Conservation (phyloP, 2,329 filamentous ascomycete genomes). For the Nannizziopsis barbatae region DNA sequence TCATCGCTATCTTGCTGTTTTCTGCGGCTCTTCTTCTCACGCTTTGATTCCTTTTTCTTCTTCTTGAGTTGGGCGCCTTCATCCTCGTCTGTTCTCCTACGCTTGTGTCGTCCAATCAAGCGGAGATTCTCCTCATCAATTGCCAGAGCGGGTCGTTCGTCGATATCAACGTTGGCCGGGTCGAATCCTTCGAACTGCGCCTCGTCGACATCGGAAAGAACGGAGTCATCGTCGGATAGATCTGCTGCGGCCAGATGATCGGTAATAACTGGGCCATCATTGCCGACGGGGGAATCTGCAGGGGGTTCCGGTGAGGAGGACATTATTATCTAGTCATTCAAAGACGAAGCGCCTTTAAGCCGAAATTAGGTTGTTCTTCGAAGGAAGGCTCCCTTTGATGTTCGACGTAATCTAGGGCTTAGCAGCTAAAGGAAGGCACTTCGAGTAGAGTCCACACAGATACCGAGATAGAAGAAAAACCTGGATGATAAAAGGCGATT, state of each 20-base stretch:
- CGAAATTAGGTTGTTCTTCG: no score
- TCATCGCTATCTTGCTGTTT: slow-evolving; percentile 54
- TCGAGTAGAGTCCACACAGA: background rate
- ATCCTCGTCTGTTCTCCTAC: slow-evolving; percentile 51
- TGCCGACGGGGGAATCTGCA: slow-evolving; percentile 10
- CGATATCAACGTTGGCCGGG: slow-evolving; percentile 48
- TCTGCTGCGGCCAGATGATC: slow-evolving; percentile 29
- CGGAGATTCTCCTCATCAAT: slow-evolving; percentile 53
- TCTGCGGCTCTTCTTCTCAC: slow-evolving; percentile 55
- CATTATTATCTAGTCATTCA: slow-evolving; percentile 20
- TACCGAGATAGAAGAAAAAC: background rate
- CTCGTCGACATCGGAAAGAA: slow-evolving; percentile 54
- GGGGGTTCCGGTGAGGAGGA: slow-evolving; percentile 29
- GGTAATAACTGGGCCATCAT: slow-evolving; percentile 11
- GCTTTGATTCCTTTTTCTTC: slow-evolving; percentile 53
- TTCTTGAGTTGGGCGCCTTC: slow-evolving; percentile 51
- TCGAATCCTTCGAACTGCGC: slow-evolving; percentile 56
- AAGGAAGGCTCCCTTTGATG: no score
- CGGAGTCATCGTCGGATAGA: slow-evolving; percentile 50
- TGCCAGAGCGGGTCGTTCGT: slow-evolving; percentile 47
- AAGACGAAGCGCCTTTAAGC: no score
- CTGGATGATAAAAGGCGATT: background rate
- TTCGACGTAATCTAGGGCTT: background rate
- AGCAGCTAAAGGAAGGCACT: background rate
- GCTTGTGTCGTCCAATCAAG: slow-evolving; percentile 51